Evolutionary conservation across 495 filamentous ascomycete species (phyloP).

Genomic region (Tuber microsphaerosporum): DNA sequence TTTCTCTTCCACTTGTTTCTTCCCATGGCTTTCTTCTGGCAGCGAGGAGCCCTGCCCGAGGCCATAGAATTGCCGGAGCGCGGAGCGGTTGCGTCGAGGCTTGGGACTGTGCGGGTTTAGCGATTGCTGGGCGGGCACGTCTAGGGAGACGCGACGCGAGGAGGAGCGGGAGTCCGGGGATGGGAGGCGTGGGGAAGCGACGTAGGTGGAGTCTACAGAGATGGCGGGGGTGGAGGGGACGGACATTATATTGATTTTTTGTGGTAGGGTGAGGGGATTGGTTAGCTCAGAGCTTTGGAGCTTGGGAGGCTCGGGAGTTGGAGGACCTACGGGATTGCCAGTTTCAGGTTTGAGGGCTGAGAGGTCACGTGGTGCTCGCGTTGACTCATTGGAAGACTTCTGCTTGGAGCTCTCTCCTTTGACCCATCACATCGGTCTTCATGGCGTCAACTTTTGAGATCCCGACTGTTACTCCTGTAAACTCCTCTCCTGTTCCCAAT

Average conservation of each 20-base stretch:
- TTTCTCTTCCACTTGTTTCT: constrained; percentile 41
- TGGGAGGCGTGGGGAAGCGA: constrained; percentile 50
- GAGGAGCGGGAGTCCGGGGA: constrained; percentile 42
- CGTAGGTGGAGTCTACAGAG: constrained; percentile 49
- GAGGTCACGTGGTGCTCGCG: neutral
- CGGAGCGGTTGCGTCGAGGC: constrained; percentile 64
- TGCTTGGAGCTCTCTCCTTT: neutral
- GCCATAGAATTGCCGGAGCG: constrained; percentile 90
- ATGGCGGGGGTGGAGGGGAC: constrained; percentile 66
- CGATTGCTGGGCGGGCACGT: constrained; percentile 43
- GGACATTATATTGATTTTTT: constrained; percentile 61
- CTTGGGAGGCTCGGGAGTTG: neutral
- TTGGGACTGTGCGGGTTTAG: constrained; percentile 34
- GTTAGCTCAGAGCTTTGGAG: neutral
- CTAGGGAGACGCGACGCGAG: constrained; percentile 49
- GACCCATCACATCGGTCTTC: constrained; percentile 2
- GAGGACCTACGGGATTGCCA: neutral
- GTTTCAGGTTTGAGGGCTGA: neutral
- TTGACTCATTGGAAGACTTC: neutral
- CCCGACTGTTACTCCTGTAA: constrained; percentile 30
- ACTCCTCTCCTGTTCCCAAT: neutral
- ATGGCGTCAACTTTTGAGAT: constrained; percentile 28
- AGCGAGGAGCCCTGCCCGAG: constrained; percentile 45
- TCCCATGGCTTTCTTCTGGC: constrained; percentile 23
- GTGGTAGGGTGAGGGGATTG: constrained; percentile 30